Percentiles rank a stretch among this genome's conserved stretches.
Conservation (phyloP, 306 rosid genomes). For the Gastrolobium villosum region DNA sequence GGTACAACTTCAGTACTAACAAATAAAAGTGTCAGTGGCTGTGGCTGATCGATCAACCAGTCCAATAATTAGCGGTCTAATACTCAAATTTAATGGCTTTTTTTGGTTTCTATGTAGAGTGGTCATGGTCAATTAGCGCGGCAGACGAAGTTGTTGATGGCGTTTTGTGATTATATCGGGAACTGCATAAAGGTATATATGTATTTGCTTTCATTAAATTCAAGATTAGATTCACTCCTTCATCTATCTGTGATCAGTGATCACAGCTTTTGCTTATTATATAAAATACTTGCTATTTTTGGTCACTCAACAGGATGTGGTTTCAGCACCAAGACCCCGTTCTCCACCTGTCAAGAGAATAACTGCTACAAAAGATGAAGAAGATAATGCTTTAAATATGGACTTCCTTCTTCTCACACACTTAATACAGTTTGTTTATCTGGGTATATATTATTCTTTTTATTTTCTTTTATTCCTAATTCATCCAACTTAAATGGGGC, state of each 20-base stretch:
- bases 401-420: constrained; percentile 97
- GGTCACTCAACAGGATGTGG: constrained; percentile 70
- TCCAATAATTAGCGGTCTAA: too few relatives aligned
- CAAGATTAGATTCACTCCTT: constrained; percentile 4
- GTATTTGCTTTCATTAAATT: constrained; percentile 32
- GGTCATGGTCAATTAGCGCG: constrained; percentile 98
- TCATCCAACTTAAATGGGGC: constrained; percentile 17
- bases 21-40: too few relatives aligned
- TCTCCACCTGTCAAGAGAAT: constrained; percentile 93
- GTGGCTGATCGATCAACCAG: too few relatives aligned
- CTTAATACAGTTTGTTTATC: constrained; percentile 95
- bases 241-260: not conserved
- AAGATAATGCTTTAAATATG: constrained; percentile 93
- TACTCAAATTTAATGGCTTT: constrained; percentile 33
- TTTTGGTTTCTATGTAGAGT: constrained; percentile 67
- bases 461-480: constrained; percentile 24
- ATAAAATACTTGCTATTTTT: constrained; percentile 33
- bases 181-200: constrained; percentile 78
- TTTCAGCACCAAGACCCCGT: constrained; percentile 95
- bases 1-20: constrained; percentile 93
- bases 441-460: constrained; percentile 68
- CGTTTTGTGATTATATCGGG: constrained; percentile 90
- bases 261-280: not conserved
- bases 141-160: constrained; percentile 95
- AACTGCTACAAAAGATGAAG: constrained; percentile 90